Conservation (phyloP, 768 basidiomycete genomes). For the Tricholoma sp. region DNA sequence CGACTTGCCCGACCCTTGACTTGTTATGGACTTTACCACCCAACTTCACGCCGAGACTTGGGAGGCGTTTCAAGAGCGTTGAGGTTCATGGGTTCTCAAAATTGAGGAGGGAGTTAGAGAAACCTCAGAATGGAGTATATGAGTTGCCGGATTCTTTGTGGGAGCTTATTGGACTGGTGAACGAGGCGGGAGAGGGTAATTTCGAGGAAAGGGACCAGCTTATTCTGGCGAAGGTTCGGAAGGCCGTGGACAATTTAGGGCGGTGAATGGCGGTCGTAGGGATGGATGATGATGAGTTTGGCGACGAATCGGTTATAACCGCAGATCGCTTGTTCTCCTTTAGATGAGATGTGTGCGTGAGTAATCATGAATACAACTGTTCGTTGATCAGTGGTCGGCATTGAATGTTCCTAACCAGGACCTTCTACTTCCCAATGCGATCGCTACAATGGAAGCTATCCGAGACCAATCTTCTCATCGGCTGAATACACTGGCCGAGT, state of each 20-base stretch:
- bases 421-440: too few relatives aligned
- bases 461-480: too few relatives aligned
- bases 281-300: background rate
- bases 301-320: too few relatives aligned
- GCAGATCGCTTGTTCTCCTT: too few relatives aligned
- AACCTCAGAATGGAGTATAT: constrained; percentile 19
- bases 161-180: constrained; percentile 27
- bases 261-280: constrained; percentile 7
- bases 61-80: constrained; percentile 19
- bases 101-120: constrained; percentile 21
- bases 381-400: too few relatives aligned
- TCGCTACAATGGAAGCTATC: too few relatives aligned
- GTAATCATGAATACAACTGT: too few relatives aligned
- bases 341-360: too few relatives aligned
- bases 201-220: constrained; percentile 19
- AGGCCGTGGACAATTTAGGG: constrained; percentile 19
- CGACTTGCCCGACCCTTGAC: constrained; percentile 30
- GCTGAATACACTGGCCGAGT: too few relatives aligned
- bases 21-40: constrained; percentile 21
- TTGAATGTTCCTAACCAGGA: too few relatives aligned
- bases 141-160: constrained; percentile 26
- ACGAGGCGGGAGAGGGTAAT: constrained; percentile 25
- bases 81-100: constrained; percentile 32
- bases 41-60: constrained; percentile 1
- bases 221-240: constrained; percentile 24